A percentile compares a stretch with the other conserved stretches of the same genome.
Conservation (phyloP, 1,284 basidiomycete species). For the Malassezia restricta region DNA sequence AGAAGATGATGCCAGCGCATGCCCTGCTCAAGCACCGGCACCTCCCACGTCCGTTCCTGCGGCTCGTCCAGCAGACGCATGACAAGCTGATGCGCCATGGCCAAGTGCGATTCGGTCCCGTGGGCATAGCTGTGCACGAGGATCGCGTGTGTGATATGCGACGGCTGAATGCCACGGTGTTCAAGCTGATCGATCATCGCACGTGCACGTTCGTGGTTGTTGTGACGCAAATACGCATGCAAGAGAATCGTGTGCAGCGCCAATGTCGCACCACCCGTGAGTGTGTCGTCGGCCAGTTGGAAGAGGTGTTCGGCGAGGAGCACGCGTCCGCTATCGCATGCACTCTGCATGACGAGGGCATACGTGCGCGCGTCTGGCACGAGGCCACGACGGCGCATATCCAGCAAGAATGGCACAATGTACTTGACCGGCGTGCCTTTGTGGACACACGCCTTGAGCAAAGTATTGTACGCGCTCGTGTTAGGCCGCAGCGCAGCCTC, state of each 20-base stretch:
- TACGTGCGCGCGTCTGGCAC: conserved; percentile 60
- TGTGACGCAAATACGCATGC: conserved; percentile 59
- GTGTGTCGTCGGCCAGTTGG: conserved; percentile 19
- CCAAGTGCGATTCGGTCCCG: conserved; percentile 23
- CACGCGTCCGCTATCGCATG: conserved; percentile 64
- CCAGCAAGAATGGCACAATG: conserved; percentile 58
- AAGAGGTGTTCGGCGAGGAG: conserved; percentile 60
- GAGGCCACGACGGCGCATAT: conserved; percentile 52
- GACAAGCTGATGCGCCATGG: conserved; percentile 25
- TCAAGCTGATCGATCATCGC: conserved; percentile 65
- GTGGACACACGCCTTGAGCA: conserved; percentile 73
- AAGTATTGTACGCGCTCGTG: conserved; percentile 50
- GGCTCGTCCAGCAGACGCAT: conserved; percentile 15
- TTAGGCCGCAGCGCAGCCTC: conserved; percentile 21
- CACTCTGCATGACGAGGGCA: conserved; percentile 67
- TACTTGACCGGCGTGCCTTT: conserved; percentile 63
- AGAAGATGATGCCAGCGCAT: conserved; percentile 49
- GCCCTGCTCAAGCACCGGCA: conserved; percentile 16
- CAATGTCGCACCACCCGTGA: conserved; percentile 43
- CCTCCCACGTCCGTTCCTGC: background rate
- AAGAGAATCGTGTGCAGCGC: conserved; percentile 75
- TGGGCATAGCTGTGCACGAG: conserved; percentile 48
- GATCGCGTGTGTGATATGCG: conserved; percentile 59
- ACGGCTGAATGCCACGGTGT: conserved; percentile 58
- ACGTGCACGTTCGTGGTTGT: conserved; percentile 55